A percentile compares a stretch with the other conserved stretches of the same genome.
phyloP scores from a whole-genome alignment of 2,329 filamentous ascomycete species.

The Hortaea sp. region DNA sequence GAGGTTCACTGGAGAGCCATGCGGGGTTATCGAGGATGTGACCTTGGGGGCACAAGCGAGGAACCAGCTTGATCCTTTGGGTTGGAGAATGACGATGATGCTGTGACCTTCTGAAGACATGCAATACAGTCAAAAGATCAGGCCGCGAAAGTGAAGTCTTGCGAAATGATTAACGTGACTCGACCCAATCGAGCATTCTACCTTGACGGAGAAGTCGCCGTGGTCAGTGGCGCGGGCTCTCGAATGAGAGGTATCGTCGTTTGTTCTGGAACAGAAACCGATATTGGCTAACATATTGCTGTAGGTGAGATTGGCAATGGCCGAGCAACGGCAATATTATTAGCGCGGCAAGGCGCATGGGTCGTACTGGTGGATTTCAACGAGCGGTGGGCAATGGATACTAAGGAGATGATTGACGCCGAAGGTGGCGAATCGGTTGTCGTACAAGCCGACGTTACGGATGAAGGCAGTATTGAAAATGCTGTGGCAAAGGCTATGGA shows the following conservation, averaged over 20 bases:
- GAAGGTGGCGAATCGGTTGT: conserved; percentile 3
- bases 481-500: conserved; percentile 3
- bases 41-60: too few species aligned
- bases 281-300: neutral
- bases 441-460: conserved; percentile 4
- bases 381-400: conserved; percentile 2
- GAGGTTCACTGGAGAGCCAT: too few species aligned
- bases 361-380: conserved; percentile 4
- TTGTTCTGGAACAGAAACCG: neutral
- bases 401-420: conserved; percentile 6
- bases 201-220: neutral
- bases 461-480: conserved; percentile 1
- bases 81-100: too few species aligned
- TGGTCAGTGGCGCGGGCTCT: neutral
- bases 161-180: too few species aligned
- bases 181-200: neutral
- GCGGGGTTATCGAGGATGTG: too few species aligned
- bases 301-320: conserved; percentile 7
- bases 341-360: conserved; percentile 4
- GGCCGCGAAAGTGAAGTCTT: too few species aligned
- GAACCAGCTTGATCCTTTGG: too few species aligned
- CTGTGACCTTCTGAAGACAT: too few species aligned
- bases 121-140: too few species aligned
- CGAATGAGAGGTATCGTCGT: neutral
- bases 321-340: conserved; percentile 5